Evolutionary conservation across 371 early-diverging fungal species (phyloP).

Genomic region (Mucor racemosus): DNA sequence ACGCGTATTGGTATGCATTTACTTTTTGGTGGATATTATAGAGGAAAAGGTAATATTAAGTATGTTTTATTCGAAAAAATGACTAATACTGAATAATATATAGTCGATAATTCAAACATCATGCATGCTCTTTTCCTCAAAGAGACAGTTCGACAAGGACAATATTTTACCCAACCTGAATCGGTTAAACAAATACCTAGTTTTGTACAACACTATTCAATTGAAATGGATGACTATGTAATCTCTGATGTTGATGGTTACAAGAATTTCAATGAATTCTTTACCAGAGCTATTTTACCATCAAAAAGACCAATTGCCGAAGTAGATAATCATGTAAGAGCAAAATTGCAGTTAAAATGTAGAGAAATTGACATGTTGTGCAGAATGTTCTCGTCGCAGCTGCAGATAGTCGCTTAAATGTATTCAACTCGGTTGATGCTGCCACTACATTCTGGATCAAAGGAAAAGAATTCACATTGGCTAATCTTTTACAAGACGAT

Average conservation of each 20-base stretch:
- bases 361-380: constrained; percentile 47
- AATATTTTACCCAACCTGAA: constrained; percentile 66
- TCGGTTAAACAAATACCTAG: constrained; percentile 64
- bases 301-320: constrained; percentile 59
- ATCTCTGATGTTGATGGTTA: constrained; percentile 53
- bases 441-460: constrained; percentile 77
- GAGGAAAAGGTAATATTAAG: constrained; percentile 34
- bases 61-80: not conserved
- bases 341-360: constrained; percentile 12
- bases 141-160: constrained; percentile 66
- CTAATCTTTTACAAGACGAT: constrained; percentile 54
- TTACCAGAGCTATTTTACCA: constrained; percentile 71
- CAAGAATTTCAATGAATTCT: constrained; percentile 78
- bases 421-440: constrained; percentile 55
- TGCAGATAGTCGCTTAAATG: constrained; percentile 72
- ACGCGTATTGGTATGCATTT: constrained; percentile 61
- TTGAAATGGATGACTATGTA: constrained; percentile 50
- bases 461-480: constrained; percentile 66
- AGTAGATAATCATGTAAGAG: constrained; percentile 45
- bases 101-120: constrained; percentile 45
- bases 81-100: not conserved
- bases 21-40: constrained; percentile 47
- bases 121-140: constrained; percentile 59
- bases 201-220: constrained; percentile 67
- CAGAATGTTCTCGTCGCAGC: constrained; percentile 53